Conservation (phyloP, 805 yeast species). For the Candida incommunis region DNA sequence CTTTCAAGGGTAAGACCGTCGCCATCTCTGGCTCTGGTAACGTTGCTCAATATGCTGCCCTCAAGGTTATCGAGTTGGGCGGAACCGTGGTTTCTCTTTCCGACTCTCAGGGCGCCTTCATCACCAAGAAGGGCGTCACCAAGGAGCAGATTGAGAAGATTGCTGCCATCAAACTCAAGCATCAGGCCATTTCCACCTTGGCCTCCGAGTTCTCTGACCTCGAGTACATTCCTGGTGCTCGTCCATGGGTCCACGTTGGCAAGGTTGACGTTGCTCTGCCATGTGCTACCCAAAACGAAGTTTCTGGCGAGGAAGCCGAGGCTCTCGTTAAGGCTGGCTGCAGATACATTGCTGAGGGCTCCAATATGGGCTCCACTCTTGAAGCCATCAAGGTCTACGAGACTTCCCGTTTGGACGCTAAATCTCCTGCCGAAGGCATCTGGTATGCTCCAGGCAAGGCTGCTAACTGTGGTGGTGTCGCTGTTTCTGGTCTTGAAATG, state of each 20-base stretch:
- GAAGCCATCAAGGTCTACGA: conserved; percentile 94
- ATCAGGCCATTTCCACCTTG: conserved; percentile 29
- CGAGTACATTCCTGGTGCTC: conserved; percentile 80
- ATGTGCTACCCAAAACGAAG: conserved; percentile 97
- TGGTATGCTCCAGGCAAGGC: conserved; percentile 99
- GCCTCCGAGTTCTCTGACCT: conserved; percentile 23
- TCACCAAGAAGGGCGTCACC: conserved; percentile 66
- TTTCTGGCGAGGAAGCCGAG: conserved; percentile 92
- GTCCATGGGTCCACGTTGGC: conserved; percentile 94
- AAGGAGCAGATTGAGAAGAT: conserved; percentile 65
- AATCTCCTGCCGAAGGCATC: conserved; percentile 30
- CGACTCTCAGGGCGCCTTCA: conserved; percentile 85
- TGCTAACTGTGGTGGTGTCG: conserved; percentile 99
- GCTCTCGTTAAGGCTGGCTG: conserved; percentile 85
- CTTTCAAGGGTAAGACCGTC: conserved; percentile 85
- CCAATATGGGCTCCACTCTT: conserved; percentile 98
- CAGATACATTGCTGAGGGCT: conserved; percentile 94
- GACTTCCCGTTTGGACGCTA: conserved; percentile 24
- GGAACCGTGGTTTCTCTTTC: conserved; percentile 88
- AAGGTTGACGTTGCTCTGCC: conserved; percentile 93
- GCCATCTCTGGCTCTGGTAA: conserved; percentile 97
- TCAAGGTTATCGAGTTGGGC: conserved; percentile 93
- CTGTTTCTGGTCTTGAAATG: conserved; percentile 97
- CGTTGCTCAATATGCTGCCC: conserved; percentile 98
- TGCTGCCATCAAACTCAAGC: conserved; percentile 73